Conservation (phyloP, 768 basidiomycete genomes). For the Thelephora ganbajun region DNA sequence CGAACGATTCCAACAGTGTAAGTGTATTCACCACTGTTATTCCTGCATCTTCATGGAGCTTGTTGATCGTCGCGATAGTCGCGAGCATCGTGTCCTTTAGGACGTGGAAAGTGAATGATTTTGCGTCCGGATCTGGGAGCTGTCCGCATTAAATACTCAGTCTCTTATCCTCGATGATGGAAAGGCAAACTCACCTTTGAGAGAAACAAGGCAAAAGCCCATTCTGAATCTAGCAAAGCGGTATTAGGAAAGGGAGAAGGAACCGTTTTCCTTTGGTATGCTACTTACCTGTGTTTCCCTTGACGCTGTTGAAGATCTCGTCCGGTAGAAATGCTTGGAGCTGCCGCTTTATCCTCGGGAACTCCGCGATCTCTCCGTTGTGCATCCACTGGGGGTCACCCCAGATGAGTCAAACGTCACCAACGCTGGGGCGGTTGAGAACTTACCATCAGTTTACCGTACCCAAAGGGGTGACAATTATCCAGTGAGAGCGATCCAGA, state of each 20-base stretch:
- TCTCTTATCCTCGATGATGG: not conserved
- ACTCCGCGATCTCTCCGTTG: constrained; percentile 87
- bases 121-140: constrained; percentile 72
- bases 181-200: constrained; percentile 42
- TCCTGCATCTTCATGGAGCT: constrained; percentile 54
- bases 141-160: constrained; percentile 15
- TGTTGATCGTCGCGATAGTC: constrained; percentile 71
- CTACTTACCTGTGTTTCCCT: constrained; percentile 77
- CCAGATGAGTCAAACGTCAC: not conserved
- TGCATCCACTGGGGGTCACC: constrained; percentile 74
- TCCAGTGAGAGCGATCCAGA: constrained; percentile 84
- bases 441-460: constrained; percentile 82
- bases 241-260: constrained; percentile 1
- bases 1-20: not conserved
- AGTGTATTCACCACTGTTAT: constrained; percentile 46
- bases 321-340: constrained; percentile 70
- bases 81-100: constrained; percentile 80
- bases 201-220: constrained; percentile 88
- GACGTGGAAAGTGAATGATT: constrained; percentile 53
- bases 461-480: constrained; percentile 91
- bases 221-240: constrained; percentile 67
- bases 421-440: not conserved
- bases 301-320: constrained; percentile 72
- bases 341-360: constrained; percentile 64
- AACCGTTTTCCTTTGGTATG: not conserved